Evolutionary conservation across 73 alveolate genomes (phyloP), one percentile per base, ranked within the genome.

Genomic region (Paramecium octaurelia): DNA sequence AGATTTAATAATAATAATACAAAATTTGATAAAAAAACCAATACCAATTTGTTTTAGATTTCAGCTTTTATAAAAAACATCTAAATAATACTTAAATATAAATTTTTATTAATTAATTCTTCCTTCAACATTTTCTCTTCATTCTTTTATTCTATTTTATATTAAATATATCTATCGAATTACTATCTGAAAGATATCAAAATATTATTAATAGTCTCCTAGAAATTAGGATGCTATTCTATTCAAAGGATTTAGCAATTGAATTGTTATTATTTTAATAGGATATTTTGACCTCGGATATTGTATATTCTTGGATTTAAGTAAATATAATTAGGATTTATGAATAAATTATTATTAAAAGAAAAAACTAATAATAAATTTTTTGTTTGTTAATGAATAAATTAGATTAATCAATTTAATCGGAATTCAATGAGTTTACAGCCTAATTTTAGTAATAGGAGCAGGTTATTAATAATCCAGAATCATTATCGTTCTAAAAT

Each of bases 331-430:
- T 18, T 54, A 20, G 20, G 31, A 54, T n/a, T 54, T 54, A 18
- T 54, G 29, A 18, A 54, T 54, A 54, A 54, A 54, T 54, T 54
- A 54, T 54, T 54, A 54, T 3, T 16, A 54, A 54, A 54, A 18
- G 69, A 54, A 54, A 54, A 54, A 54, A 7, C 69, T 54, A 54
- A 54, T 54, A 54, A 54, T 54, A 54, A 54, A 18, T 54, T 54
- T 54, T 54, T 54, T 54, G 69, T 64, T 64, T 64, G 84, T 64
- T 64, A 64, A 64, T 64, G 84, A 64, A 64, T 64, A 64, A 64
- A 27, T 64, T 31, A 34, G 84, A 64, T 64, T 34, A 35, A 35
- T 73, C 87, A 9, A 54, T 54, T 54, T 18, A 54, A 54, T 73
- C 87, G 10, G 87, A 73, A 36, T 11, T 73, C 59, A 20, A 34